phyloP scores from a whole-genome alignment of 768 basidiomycete species.

The Suillus paluster region DNA sequence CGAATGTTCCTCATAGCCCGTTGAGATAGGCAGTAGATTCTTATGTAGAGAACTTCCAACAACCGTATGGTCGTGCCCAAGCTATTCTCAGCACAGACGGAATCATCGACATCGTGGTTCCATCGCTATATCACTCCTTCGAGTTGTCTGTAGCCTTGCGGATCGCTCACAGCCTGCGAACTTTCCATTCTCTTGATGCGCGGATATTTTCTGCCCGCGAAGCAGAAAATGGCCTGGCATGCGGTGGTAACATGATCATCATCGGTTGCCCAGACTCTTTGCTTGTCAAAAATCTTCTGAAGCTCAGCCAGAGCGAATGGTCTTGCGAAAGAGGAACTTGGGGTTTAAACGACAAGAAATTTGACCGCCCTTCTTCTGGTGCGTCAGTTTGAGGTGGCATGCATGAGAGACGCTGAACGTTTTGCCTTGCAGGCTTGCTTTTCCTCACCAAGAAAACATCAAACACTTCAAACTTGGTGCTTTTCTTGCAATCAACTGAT shows the following conservation, averaged over 20 bases:
- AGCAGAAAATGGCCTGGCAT: constrained; percentile 35
- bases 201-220: constrained; percentile 53
- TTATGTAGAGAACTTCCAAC: neutral
- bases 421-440: constrained; percentile 46
- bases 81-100: constrained; percentile 59
- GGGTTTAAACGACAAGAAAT: constrained; percentile 18
- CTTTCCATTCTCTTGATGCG: constrained; percentile 73
- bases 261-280: constrained; percentile 49
- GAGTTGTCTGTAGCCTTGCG: constrained; percentile 62
- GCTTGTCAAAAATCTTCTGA: constrained; percentile 39
- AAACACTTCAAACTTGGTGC: constrained; percentile 34
- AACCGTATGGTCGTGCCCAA: constrained; percentile 61
- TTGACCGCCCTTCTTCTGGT: constrained; percentile 28
- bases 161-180: constrained; percentile 66
- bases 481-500: constrained; percentile 69
- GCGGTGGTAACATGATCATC: constrained; percentile 59
- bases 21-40: neutral
- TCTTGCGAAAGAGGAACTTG: constrained; percentile 23
- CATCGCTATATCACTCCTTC: constrained; percentile 35
- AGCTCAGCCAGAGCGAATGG: constrained; percentile 19
- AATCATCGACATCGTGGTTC: constrained; percentile 62
- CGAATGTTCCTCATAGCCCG: neutral
- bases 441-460: constrained; percentile 38
- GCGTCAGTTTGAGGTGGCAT: neutral
- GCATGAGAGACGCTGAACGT: constrained; percentile 13